Conservation (phyloP, 768 basidiomycete species). For the Hortiboletus flavorubellus region DNA sequence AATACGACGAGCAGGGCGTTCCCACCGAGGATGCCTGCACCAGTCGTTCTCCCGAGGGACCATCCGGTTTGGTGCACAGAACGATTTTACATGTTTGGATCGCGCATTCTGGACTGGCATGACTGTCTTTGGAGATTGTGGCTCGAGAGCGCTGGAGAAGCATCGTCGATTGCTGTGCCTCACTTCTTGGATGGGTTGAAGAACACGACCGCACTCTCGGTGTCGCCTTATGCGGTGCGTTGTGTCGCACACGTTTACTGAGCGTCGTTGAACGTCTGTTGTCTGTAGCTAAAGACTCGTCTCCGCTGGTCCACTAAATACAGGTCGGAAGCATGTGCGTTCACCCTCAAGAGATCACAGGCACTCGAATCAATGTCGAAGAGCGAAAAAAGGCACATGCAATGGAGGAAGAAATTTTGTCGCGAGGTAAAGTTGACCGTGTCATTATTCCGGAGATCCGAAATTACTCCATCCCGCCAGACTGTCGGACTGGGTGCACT, state of each 20-base stretch:
- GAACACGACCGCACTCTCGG: constrained; percentile 10
- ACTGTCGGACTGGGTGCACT: constrained; percentile 16
- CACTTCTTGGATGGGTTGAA: constrained; percentile 4
- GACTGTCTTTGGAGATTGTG: constrained; percentile 67
- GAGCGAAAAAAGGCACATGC: constrained; percentile 40
- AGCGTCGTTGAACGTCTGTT: not conserved
- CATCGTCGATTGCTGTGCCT: constrained; percentile 19
- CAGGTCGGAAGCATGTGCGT: constrained; percentile 52
- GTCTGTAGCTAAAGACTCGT: constrained; percentile 37
- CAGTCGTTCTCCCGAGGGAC: constrained; percentile 42
- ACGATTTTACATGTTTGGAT: constrained; percentile 43
- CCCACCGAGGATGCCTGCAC: constrained; percentile 41
- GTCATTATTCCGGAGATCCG: not conserved
- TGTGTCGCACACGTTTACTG: not conserved
- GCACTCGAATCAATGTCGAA: constrained; percentile 33
- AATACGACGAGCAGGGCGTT: constrained; percentile 32
- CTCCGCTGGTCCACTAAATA: constrained; percentile 47
- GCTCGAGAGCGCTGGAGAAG: constrained; percentile 49
- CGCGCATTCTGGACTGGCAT: constrained; percentile 53
- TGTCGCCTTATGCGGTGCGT: constrained; percentile 21
- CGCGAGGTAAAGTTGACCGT: constrained; percentile 34
- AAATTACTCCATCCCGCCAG: constrained; percentile 1
- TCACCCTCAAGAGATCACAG: constrained; percentile 39
- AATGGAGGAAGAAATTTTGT: constrained; percentile 60
- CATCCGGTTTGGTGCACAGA: constrained; percentile 62